Conservation (phyloP, 148 eudicot species). For the Vaccinium macrocarpon region DNA sequence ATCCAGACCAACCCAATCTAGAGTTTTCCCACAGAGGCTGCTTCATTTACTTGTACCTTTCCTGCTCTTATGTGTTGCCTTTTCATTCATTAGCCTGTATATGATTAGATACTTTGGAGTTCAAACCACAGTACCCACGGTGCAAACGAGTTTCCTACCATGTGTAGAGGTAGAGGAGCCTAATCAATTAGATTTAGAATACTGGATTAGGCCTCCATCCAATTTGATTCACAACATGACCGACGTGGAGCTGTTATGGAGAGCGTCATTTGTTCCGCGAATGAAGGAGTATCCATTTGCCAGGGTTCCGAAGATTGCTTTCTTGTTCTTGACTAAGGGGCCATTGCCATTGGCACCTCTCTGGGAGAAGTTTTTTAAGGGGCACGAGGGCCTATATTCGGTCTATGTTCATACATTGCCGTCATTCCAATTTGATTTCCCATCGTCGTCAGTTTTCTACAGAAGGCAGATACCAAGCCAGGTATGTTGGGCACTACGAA, state of each 20-base stretch:
- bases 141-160: conserved; percentile 38
- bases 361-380: conserved; percentile 92
- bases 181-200: conserved; percentile 45
- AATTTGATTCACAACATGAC: conserved; percentile 77
- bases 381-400: conserved; percentile 60
- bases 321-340: conserved; percentile 95
- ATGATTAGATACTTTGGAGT: conserved; percentile 52
- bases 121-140: conserved; percentile 33
- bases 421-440: conserved; percentile 45
- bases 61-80: conserved; percentile 46
- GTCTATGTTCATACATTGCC: conserved; percentile 83
- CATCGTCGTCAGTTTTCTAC: conserved; percentile 73
- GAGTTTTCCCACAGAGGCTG: conserved; percentile 61
- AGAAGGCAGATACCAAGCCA: conserved; percentile 77
- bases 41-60: conserved; percentile 51
- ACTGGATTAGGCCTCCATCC: conserved; percentile 63
- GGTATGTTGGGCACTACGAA: conserved; percentile 40
- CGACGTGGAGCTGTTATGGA: conserved; percentile 77
- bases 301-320: conserved; percentile 79
- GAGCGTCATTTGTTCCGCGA: conserved; percentile 65
- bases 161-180: conserved; percentile 38
- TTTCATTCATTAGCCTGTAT: conserved; percentile 58
- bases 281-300: conserved; percentile 59
- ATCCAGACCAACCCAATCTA: conserved; percentile 44
- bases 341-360: conserved; percentile 90